These are phyloP conservation scores for Boletus sensibilis DNA, from an alignment of 768 basidiomycete species.

Conservation along the genomic window DNA sequence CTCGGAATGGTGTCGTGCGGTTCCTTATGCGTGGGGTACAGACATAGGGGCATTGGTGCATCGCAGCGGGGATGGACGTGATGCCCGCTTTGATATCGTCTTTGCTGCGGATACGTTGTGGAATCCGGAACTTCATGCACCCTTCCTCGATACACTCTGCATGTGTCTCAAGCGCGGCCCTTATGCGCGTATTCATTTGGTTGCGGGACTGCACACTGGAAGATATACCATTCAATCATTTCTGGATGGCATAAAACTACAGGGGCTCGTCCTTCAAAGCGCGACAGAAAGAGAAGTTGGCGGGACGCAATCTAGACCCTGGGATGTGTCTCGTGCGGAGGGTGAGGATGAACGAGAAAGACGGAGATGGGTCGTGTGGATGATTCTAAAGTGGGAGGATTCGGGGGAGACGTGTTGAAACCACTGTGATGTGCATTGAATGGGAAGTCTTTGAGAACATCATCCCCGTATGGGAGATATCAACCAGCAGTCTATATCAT, in stretches of 20 bases:
- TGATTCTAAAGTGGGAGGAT: slow-evolving; percentile 50
- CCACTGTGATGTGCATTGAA: slow-evolving; percentile 11
- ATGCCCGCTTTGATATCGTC: slow-evolving; percentile 55
- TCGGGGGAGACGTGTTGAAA: background rate
- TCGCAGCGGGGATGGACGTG: slow-evolving; percentile 18
- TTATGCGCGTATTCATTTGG: slow-evolving; percentile 56
- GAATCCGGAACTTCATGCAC: slow-evolving; percentile 60
- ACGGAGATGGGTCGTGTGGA: slow-evolving; percentile 72
- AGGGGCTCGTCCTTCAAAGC: slow-evolving; percentile 47
- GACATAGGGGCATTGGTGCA: slow-evolving; percentile 35
- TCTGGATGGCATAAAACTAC: slow-evolving; percentile 32
- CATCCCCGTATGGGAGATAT: background rate
- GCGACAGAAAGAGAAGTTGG: slow-evolving; percentile 48
- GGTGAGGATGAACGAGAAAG: slow-evolving; percentile 66
- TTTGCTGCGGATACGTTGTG: slow-evolving; percentile 77
- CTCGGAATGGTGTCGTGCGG: slow-evolving; percentile 45
- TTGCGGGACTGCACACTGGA: slow-evolving; percentile 76
- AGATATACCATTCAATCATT: slow-evolving; percentile 69
- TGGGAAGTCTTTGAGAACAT: background rate
- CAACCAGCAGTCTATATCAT: background rate
- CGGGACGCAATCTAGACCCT: slow-evolving; percentile 41
- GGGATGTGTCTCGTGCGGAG: slow-evolving; percentile 52
- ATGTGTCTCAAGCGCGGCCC: slow-evolving; percentile 43
- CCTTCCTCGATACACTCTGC: slow-evolving; percentile 54
- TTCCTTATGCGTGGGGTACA: slow-evolving; percentile 67